These are phyloP conservation scores for Retiboletus flavoniger DNA, from an alignment of 1,284 basidiomycete species.

Conservation along the genomic window DNA sequence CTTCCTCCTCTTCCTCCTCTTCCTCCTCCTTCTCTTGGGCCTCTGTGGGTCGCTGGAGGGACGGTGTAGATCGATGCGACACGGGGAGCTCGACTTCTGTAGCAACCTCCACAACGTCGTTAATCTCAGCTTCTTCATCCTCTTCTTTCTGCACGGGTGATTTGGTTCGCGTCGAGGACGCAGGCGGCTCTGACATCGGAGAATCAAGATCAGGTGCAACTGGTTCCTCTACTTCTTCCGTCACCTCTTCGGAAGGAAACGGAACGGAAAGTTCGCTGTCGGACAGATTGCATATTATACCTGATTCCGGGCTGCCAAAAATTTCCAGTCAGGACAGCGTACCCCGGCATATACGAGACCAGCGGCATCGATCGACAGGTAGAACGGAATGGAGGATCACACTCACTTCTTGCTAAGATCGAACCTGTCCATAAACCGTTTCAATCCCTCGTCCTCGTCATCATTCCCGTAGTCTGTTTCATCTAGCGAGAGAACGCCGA, in stretches of 20 bases:
- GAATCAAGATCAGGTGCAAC: slow-evolving; percentile 28
- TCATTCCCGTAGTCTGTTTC: slow-evolving; percentile 22
- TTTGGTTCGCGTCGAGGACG: slow-evolving; percentile 24
- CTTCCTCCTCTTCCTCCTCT: slow-evolving; percentile 23
- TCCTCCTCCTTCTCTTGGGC: slow-evolving; percentile 16
- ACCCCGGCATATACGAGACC: slow-evolving; percentile 3
- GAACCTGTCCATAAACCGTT: slow-evolving; percentile 52
- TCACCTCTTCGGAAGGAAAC: slow-evolving; percentile 13
- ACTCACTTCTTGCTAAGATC: slow-evolving; percentile 47
- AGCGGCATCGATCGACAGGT: not conserved
- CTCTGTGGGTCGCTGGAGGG: slow-evolving; percentile 13
- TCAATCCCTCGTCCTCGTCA: slow-evolving; percentile 44
- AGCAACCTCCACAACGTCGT: slow-evolving; percentile 9
- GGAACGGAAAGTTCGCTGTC: slow-evolving; percentile 31
- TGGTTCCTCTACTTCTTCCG: slow-evolving; percentile 10
- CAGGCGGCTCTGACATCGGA: slow-evolving; percentile 36
- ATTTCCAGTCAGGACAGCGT: slow-evolving; percentile 7
- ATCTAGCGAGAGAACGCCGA: slow-evolving; percentile 40
- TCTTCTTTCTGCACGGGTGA: slow-evolving; percentile 27
- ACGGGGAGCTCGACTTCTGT: slow-evolving; percentile 13
- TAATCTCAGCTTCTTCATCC: slow-evolving; percentile 28
- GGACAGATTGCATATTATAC: slow-evolving; percentile 36
- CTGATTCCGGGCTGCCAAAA: slow-evolving; percentile 38
- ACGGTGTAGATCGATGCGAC: slow-evolving; percentile 19
- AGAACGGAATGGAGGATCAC: not conserved